phyloP scores from a whole-genome alignment of 768 basidiomycete species.

The Suillus paluster region DNA sequence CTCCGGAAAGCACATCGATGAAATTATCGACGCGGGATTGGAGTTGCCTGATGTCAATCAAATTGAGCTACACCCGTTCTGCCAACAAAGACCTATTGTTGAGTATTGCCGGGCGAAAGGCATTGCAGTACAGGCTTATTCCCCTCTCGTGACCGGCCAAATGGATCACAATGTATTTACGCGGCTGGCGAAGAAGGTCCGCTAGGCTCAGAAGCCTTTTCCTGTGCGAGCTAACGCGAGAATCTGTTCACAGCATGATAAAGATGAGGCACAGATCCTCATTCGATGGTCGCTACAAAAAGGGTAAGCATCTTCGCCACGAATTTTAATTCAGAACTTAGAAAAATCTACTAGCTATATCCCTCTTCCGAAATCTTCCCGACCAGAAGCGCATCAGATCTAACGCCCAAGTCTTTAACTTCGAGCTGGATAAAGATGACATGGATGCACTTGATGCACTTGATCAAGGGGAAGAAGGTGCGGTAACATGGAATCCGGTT shows the following conservation, averaged over 20 bases:
- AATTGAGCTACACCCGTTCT: conserved; percentile 69
- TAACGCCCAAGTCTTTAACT: conserved; percentile 78
- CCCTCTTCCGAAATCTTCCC: conserved; percentile 80
- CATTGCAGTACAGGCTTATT: conserved; percentile 73
- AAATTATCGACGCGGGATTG: conserved; percentile 28
- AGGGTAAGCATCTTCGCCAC: conserved; percentile 18
- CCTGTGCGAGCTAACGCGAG: background rate
- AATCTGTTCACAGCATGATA: conserved; percentile 27
- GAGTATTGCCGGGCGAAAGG: conserved; percentile 64
- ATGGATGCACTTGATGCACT: conserved; percentile 66
- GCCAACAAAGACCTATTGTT: conserved; percentile 78
- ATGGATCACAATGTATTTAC: conserved; percentile 55
- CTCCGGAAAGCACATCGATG: conserved; percentile 30
- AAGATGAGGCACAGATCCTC: conserved; percentile 46
- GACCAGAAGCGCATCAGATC: conserved; percentile 64
- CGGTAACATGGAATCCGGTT: conserved; percentile 84
- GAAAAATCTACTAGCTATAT: conserved; percentile 51
- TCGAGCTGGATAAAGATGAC: conserved; percentile 65
- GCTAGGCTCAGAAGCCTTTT: conserved; percentile 10
- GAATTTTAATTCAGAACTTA: conserved; percentile 1
- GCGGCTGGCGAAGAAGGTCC: conserved; percentile 60
- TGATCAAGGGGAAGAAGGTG: conserved; percentile 71
- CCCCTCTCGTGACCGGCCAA: conserved; percentile 66
- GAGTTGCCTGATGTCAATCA: conserved; percentile 36
- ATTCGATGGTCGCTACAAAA: conserved; percentile 57